Evolutionary conservation across 108 stramenopile genomes (phyloP).

Genomic region (Cyclotella atomus): DNA sequence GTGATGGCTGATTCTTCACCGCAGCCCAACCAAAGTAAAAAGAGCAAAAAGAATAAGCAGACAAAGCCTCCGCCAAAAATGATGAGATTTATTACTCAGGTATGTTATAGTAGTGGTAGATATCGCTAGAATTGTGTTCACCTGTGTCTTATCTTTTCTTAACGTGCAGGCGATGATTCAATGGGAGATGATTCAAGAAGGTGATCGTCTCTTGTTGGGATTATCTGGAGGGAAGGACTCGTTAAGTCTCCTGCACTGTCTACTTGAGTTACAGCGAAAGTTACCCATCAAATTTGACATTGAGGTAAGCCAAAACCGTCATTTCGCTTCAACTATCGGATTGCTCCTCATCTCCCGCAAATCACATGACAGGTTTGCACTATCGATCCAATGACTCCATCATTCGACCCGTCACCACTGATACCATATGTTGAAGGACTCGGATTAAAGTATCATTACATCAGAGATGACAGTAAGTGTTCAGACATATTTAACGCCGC

Average conservation of each 20-base stretch:
- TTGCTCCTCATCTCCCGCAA: not conserved
- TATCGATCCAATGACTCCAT: conserved; percentile 96
- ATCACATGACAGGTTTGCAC: conserved; percentile 69
- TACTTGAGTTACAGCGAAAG: conserved; percentile 89
- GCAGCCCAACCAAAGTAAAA: conserved; percentile 20
- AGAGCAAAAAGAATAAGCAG: conserved; percentile 52
- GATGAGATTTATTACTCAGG: conserved; percentile 83
- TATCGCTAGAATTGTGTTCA: not conserved
- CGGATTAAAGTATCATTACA: conserved; percentile 96
- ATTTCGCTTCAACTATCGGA: not conserved
- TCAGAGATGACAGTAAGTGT: conserved; percentile 78
- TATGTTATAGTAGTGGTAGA: too few species aligned
- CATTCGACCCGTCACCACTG: conserved; percentile 96
- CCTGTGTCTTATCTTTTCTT: not conserved
- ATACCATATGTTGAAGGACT: conserved; percentile 95
- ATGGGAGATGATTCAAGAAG: conserved; percentile 93
- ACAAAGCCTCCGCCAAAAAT: conserved; percentile 86
- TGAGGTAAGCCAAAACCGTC: conserved; percentile 51
- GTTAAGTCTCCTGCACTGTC: conserved; percentile 90
- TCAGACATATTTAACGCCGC: too few species aligned
- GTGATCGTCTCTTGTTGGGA: conserved; percentile 93
- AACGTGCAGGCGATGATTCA: conserved; percentile 75
- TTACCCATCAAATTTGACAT: conserved; percentile 92
- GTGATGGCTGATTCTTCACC: not conserved
- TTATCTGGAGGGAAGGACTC: conserved; percentile 99